Percentiles rank a stretch among this genome's conserved stretches.
Evolutionary conservation across 2,329 filamentous ascomycete species (phyloP).

Genomic region (Hirsutella rhossiliensis): DNA sequence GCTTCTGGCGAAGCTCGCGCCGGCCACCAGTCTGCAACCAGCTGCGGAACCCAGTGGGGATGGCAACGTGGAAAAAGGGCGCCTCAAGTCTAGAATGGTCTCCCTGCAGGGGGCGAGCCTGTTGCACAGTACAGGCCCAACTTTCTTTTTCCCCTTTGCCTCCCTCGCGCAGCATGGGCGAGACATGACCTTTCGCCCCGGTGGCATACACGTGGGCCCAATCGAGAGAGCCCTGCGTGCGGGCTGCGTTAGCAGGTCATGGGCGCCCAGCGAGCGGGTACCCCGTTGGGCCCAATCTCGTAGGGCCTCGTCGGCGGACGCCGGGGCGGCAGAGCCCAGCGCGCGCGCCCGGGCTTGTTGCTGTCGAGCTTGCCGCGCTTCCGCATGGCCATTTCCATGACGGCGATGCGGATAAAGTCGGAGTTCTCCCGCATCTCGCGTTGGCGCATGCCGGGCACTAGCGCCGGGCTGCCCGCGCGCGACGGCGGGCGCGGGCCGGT

Average conservation of each 20-base stretch:
- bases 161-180: too few relatives aligned
- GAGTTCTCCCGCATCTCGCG: constrained; percentile 59
- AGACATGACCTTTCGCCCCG: too few relatives aligned
- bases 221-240: too few relatives aligned
- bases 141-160: too few relatives aligned
- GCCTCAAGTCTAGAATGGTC: too few relatives aligned
- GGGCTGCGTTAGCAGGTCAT: constrained; percentile 9
- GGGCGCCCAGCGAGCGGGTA: constrained; percentile 47
- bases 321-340: constrained; percentile 55
- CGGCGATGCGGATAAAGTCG: constrained; percentile 58
- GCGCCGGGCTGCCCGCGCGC: constrained; percentile 4
- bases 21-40: too few relatives aligned
- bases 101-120: too few relatives aligned
- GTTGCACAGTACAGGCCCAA: too few relatives aligned
- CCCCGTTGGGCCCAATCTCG: constrained; percentile 43
- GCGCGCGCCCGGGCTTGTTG: constrained; percentile 52
- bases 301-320: constrained; percentile 41
- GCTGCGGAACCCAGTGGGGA: too few relatives aligned
- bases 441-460: constrained; percentile 39
- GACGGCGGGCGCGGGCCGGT: constrained; percentile 7
- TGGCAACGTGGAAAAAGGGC: too few relatives aligned
- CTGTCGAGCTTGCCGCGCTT: constrained; percentile 54
- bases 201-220: too few relatives aligned
- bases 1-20: too few relatives aligned
- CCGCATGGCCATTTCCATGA: constrained; percentile 63